Conservation (phyloP, 1,284 basidiomycete species). For the Taiwanofungus camphoratus region DNA sequence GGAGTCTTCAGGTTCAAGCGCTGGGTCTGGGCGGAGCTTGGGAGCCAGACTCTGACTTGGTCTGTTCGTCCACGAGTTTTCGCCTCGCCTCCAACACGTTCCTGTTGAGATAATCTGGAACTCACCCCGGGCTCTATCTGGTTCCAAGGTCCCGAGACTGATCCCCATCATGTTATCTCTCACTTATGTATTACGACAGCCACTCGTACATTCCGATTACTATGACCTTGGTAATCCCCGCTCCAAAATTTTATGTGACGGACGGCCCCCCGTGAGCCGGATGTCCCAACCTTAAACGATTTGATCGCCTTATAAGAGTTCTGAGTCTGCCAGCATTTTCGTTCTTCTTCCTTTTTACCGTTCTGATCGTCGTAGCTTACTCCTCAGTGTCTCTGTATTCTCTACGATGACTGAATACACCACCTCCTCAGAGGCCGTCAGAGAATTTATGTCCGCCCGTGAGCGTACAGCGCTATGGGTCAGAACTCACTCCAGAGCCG, state of each 20-base stretch:
- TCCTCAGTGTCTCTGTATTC: constrained; percentile 9
- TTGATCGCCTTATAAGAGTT: constrained; percentile 18
- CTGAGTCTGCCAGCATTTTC: neutral
- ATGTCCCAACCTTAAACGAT: constrained; percentile 8
- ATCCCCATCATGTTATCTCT: neutral
- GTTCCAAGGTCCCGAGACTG: constrained; percentile 4
- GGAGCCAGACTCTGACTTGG: constrained; percentile 7
- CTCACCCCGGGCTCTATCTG: constrained; percentile 15
- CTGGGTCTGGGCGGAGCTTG: too few species aligned
- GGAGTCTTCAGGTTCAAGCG: too few species aligned
- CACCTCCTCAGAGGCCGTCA: constrained; percentile 49
- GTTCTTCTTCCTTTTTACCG: constrained; percentile 14
- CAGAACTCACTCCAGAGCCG: constrained; percentile 32
- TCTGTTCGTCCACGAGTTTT: too few species aligned
- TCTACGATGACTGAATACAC: constrained; percentile 60
- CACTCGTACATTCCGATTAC: constrained; percentile 1
- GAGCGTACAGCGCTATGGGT: constrained; percentile 62
- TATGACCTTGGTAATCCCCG: constrained; percentile 17
- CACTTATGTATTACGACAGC: constrained; percentile 1
- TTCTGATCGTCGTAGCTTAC: constrained; percentile 8
- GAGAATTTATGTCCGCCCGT: constrained; percentile 48
- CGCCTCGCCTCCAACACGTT: constrained; percentile 25
- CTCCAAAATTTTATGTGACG: constrained; percentile 10
- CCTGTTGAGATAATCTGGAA: constrained; percentile 14
- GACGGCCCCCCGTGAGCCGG: constrained; percentile 14